A percentile compares a stretch with the other conserved stretches of the same genome.
Conservation (phyloP, 495 filamentous ascomycete species). For the Glonium stellatum region DNA sequence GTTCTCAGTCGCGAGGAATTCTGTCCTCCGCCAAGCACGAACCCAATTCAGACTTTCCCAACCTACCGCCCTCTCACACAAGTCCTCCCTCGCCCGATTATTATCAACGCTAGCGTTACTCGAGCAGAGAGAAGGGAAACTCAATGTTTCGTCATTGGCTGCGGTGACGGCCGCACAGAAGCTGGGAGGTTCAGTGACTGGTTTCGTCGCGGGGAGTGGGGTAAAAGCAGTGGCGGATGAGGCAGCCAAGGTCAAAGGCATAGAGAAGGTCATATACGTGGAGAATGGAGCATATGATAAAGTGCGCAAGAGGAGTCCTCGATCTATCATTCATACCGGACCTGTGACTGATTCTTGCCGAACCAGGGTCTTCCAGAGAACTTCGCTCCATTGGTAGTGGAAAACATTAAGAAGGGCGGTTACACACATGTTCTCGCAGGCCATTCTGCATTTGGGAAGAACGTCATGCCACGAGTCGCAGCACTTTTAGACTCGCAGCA, state of each 20-base stretch:
- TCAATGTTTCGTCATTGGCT: constrained; percentile 74
- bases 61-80: constrained; percentile 21
- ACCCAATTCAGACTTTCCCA: constrained; percentile 29
- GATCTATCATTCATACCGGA: not conserved
- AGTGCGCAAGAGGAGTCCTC: constrained; percentile 40
- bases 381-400: constrained; percentile 83
- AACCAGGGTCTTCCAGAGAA: constrained; percentile 83
- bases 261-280: constrained; percentile 84
- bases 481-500: constrained; percentile 88
- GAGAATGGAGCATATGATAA: constrained; percentile 90
- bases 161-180: constrained; percentile 82
- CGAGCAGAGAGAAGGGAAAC: constrained; percentile 86
- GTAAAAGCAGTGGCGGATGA: constrained; percentile 75
- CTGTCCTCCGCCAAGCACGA: constrained; percentile 33
- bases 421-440: constrained; percentile 86
- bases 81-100: constrained; percentile 54
- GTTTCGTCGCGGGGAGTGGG: constrained; percentile 76
- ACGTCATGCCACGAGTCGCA: constrained; percentile 88
- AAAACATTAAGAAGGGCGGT: constrained; percentile 90
- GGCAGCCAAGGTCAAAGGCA: constrained; percentile 79
- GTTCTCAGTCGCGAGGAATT: constrained; percentile 28
- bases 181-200: constrained; percentile 78
- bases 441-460: constrained; percentile 96
- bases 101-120: constrained; percentile 85
- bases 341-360: not conserved